A percentile compares a stretch with the other conserved stretches of the same genome.
Conservation (phyloP, 306 rosid genomes). For the Pyrus bretschneideri region DNA sequence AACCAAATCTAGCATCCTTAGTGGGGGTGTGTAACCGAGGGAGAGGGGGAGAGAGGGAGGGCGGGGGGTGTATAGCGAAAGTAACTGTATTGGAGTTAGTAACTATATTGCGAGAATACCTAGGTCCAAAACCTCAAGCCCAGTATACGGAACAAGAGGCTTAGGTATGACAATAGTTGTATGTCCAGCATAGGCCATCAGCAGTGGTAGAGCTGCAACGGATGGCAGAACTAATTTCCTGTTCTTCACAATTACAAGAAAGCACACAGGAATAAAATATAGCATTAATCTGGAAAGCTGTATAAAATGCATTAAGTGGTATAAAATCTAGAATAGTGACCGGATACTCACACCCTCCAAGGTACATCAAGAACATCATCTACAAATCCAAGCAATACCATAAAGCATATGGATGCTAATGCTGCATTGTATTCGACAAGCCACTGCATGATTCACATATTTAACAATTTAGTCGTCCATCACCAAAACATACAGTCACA, state of each 20-base stretch:
- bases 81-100: neutral
- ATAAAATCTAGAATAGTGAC: neutral
- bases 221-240: conserved; percentile 87
- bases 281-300: conserved; percentile 18
- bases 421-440: conserved; percentile 98
- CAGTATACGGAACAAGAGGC: conserved; percentile 74
- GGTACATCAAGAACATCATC: conserved; percentile 98
- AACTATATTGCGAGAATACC: conserved; percentile 42
- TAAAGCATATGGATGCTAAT: conserved; percentile 81
- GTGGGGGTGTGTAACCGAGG: neutral
- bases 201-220: conserved; percentile 87
- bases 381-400: conserved; percentile 92
- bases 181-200: conserved; percentile 99
- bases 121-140: conserved; percentile 67
- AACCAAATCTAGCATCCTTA: neutral
- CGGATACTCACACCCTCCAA: conserved; percentile 91
- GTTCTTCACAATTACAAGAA: conserved; percentile 43
- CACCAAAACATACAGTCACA: neutral
- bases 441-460: conserved; percentile 63
- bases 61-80: neutral
- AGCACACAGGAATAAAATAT: conserved; percentile 6
- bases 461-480: neutral
- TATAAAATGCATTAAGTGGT: neutral
- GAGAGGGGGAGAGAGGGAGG: neutral
- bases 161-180: conserved; percentile 90